phyloP scores from a whole-genome alignment of 2,329 filamentous ascomycete genomes.

The Trichophyton mentagrophytes region DNA sequence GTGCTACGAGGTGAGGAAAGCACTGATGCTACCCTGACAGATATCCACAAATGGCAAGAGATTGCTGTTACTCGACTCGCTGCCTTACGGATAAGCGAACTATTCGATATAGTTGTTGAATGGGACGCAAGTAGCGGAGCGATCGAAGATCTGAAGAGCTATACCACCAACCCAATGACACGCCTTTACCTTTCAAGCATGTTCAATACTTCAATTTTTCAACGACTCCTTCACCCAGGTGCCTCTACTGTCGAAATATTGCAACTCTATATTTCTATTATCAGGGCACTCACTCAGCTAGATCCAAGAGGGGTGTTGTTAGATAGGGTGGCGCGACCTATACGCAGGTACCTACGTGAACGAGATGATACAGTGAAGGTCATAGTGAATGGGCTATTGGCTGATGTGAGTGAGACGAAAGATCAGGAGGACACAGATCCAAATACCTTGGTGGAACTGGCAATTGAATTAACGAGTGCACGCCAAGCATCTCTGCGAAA shows the following conservation, averaged over 20 bases:
- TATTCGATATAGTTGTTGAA: conserved; percentile 51
- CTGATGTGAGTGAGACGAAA: conserved; percentile 33
- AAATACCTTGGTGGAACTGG: conserved; percentile 40
- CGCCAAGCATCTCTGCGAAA: conserved; percentile 32
- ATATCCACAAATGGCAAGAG: conserved; percentile 43
- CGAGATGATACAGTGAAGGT: conserved; percentile 54
- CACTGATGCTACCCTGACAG: conserved; percentile 26
- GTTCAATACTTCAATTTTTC: conserved; percentile 42
- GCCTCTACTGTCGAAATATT: conserved; percentile 54
- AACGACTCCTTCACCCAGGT: conserved; percentile 48
- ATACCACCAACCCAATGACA: conserved; percentile 40
- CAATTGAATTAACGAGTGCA: conserved; percentile 38
- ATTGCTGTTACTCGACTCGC: conserved; percentile 45
- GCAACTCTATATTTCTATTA: conserved; percentile 55
- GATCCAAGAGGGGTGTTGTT: conserved; percentile 54
- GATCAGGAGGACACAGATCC: conserved; percentile 18
- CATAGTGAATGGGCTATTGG: conserved; percentile 51
- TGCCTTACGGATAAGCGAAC: conserved; percentile 41
- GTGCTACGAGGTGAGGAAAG: conserved; percentile 15
- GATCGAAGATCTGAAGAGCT: conserved; percentile 48
- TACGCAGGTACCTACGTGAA: conserved; percentile 50
- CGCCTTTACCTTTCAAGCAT: conserved; percentile 43
- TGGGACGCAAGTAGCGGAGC: conserved; percentile 48
- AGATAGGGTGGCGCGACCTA: conserved; percentile 52
- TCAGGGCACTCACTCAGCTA: conserved; percentile 49